These are phyloP conservation scores for Talaromyces sp. DNA, from an alignment of 2,329 filamentous ascomycete species.

Conservation along the genomic window DNA sequence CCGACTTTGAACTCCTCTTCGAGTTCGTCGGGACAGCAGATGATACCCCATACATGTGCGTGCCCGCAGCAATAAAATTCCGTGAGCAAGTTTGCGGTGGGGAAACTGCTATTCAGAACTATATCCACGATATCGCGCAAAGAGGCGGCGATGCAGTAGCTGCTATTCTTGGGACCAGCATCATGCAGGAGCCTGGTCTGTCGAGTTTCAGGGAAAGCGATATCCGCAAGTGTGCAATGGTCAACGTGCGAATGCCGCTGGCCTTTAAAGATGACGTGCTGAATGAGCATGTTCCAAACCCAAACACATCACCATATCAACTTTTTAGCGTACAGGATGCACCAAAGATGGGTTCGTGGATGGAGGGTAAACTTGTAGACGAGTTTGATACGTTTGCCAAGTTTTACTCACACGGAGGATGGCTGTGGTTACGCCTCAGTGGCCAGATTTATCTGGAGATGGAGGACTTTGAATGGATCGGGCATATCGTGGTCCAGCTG, in stretches of 20 bases:
- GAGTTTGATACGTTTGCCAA: conserved; percentile 70
- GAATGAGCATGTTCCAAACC: conserved; percentile 11
- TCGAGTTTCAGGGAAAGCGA: conserved; percentile 19
- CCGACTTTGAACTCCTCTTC: conserved; percentile 64
- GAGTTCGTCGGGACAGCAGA: conserved; percentile 74
- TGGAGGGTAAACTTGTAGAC: conserved; percentile 48
- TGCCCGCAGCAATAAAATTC: conserved; percentile 68
- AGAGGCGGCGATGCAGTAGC: conserved; percentile 60
- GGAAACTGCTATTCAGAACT: conserved; percentile 63
- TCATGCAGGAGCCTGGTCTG: conserved; percentile 54
- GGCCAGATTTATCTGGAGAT: conserved; percentile 80
- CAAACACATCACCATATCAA: conserved; percentile 10
- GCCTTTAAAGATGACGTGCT: conserved; percentile 24
- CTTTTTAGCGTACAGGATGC: conserved; percentile 37
- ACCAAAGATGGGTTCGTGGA: conserved; percentile 51
- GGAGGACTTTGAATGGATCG: conserved; percentile 70
- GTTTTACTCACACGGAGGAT: conserved; percentile 55
- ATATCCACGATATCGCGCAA: conserved; percentile 59
- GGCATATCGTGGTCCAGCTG: conserved; percentile 52
- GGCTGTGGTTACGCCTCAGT: conserved; percentile 68
- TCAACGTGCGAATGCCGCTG: conserved; percentile 70
- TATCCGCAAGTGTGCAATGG: conserved; percentile 63
- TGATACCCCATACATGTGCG: conserved; percentile 64
- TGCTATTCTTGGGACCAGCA: conserved; percentile 60
- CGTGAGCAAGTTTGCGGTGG: conserved; percentile 65